phyloP scores from a whole-genome alignment of 495 filamentous ascomycete species.

The Penicillium bovifimosum region DNA sequence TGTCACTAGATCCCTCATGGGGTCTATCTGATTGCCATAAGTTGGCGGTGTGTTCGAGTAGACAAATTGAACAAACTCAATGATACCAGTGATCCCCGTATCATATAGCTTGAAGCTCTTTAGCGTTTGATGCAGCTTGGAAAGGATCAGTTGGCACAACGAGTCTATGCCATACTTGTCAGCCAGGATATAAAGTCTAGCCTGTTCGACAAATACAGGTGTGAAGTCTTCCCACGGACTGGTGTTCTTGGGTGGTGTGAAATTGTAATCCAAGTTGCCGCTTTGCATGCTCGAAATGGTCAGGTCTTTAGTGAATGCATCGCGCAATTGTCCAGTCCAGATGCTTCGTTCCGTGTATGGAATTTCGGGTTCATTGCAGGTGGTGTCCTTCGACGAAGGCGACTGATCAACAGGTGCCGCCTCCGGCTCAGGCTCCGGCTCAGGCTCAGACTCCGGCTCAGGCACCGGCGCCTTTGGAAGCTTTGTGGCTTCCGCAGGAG shows the following conservation, averaged over 20 bases:
- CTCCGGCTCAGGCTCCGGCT: not conserved
- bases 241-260: conserved; percentile 7
- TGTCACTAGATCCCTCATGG: conserved; percentile 13
- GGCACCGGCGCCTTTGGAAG: not conserved
- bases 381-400: not conserved
- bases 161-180: conserved; percentile 33
- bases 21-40: not conserved
- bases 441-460: not conserved
- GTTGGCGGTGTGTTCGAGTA: conserved; percentile 22
- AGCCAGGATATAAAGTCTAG: conserved; percentile 35
- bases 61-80: conserved; percentile 29
- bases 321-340: conserved; percentile 9
- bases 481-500: not conserved
- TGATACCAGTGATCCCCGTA: conserved; percentile 20
- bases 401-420: too few species aligned
- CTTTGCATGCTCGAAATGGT: not conserved
- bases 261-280: not conserved
- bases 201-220: conserved; percentile 33
- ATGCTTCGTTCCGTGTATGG: conserved; percentile 13
- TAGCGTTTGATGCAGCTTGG: conserved; percentile 31
- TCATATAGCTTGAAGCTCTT: conserved; percentile 25
- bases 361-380: not conserved
- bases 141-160: conserved; percentile 27
- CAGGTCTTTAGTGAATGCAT: not conserved
- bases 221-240: conserved; percentile 28